Base-by-base conservation (phyloP, 2,329 filamentous ascomycete species). In the Aspergillus fumigatus region DNA sequence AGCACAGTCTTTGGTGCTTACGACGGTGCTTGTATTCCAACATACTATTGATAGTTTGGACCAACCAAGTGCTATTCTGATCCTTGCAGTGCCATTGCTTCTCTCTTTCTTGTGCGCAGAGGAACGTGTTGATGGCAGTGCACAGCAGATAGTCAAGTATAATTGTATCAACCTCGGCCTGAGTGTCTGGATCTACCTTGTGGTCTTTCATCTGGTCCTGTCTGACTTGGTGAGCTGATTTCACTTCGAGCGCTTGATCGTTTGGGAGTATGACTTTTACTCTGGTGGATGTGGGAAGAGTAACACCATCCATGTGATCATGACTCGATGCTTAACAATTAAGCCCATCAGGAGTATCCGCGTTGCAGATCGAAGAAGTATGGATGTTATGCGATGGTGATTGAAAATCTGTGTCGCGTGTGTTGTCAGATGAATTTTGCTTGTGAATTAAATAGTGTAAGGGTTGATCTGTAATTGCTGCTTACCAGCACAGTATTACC, bases 121-220 rank as follows among this genome's bases (percentile, higher is more conserved):
- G 66, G 4, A 80, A 69, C 41, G 70, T 66, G 21, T 75, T 67
- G 45, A 76, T 78, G 7, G 79, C 74, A 48, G 77, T 74, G 70
- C 77, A 79, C 43, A 79, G 63, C 3, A 84, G 67, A 61, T 83
- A 84, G 64, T 85, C 83, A n/a, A 84, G 70, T 47, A 84, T 82
- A 66, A 82, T 77, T 38, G 77, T 65, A 60, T 85, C 79, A 14
- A 83, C 77, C 19, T 83, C 79, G 23, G 76, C 65, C 43, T 77
- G 75, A 4, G 65, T 67, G 23, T 70, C 67, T 3, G 67, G 54
- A 53, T 75, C 65, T 4, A 65, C 68, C 49, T 62, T 59, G 43
- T 40, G 27, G 32, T 52, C 47, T 43, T 68, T 59, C 66, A 69
- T 66, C 48, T 25, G 59, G 48, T 7, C 23, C 43, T 53, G 11